Conservation (phyloP, 148 eudicot species). For the Rhododendron mucronatum region DNA sequence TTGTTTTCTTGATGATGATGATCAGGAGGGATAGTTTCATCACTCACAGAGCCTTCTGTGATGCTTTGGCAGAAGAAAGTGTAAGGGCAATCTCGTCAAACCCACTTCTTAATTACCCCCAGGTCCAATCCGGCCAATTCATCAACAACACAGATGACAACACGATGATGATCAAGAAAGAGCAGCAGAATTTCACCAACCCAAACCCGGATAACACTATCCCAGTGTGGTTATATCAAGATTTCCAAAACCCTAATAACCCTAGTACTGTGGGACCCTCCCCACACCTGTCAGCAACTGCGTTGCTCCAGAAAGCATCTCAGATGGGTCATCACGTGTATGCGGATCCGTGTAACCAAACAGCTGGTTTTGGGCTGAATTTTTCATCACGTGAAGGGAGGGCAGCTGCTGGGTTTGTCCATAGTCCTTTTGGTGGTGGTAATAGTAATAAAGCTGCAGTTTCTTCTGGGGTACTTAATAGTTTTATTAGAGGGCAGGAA, state of each 20-base stretch:
- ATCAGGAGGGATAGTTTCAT: constrained; percentile 89
- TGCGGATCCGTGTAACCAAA: constrained; percentile 21
- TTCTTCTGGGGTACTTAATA: neutral
- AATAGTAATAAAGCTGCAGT: constrained; percentile 25
- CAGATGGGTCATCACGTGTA: constrained; percentile 79
- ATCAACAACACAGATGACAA: neutral
- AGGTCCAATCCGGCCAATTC: constrained; percentile 25
- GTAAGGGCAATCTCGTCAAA: constrained; percentile 47
- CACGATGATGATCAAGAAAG: constrained; percentile 21
- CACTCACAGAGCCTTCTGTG: constrained; percentile 90
- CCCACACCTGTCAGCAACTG: constrained; percentile 82
- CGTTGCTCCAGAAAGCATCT: constrained; percentile 85
- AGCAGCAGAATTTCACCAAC: constrained; percentile 33
- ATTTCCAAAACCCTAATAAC: constrained; percentile 32
- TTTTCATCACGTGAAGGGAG: constrained; percentile 64
- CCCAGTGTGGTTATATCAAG: constrained; percentile 58
- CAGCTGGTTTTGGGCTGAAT: constrained; percentile 54
- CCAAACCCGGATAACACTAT: constrained; percentile 24
- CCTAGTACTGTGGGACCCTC: constrained; percentile 36
- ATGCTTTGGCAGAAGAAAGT: constrained; percentile 80
- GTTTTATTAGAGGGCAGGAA: neutral
- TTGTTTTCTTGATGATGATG: neutral
- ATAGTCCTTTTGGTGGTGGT: constrained; percentile 28
- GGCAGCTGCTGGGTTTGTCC: constrained; percentile 25
- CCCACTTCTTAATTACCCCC: constrained; percentile 26